phyloP scores from a whole-genome alignment of 768 basidiomycete species.

The Chalciporus piperatus region DNA sequence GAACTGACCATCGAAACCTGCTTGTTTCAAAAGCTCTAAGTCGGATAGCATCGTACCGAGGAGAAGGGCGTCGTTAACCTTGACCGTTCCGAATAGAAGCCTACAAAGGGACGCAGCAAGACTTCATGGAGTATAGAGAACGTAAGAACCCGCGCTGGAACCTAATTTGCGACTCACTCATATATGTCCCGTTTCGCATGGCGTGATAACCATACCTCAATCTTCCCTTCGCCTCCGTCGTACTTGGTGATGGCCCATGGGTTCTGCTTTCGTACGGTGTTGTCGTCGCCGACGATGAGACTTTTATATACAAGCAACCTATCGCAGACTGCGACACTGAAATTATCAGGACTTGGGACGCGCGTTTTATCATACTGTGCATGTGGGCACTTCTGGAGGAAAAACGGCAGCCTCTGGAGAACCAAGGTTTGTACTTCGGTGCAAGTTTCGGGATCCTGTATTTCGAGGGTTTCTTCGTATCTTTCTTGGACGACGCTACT shows the following conservation, averaged over 20 bases:
- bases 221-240: constrained; percentile 39
- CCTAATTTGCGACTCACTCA: constrained; percentile 55
- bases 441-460: constrained; percentile 42
- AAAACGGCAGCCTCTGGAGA: constrained; percentile 79
- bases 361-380: constrained; percentile 45
- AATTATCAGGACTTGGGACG: constrained; percentile 55
- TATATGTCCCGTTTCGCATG: constrained; percentile 78
- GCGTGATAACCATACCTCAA: constrained; percentile 69
- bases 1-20: constrained; percentile 77
- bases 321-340: constrained; percentile 62
- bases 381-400: constrained; percentile 80
- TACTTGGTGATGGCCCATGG: constrained; percentile 62
- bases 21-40: constrained; percentile 64
- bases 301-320: constrained; percentile 58
- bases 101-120: constrained; percentile 79
- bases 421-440: constrained; percentile 55
- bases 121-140: constrained; percentile 35
- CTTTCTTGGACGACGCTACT: constrained; percentile 71
- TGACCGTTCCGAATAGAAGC: constrained; percentile 66
- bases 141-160: neutral
- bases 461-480: constrained; percentile 52
- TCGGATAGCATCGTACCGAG: constrained; percentile 89
- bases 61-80: constrained; percentile 78
- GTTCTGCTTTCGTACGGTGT: constrained; percentile 47
- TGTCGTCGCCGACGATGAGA: constrained; percentile 47